These are phyloP conservation scores for Fomitopsis palustris DNA, from an alignment of 1,284 basidiomycete genomes.

Conservation along the genomic window DNA sequence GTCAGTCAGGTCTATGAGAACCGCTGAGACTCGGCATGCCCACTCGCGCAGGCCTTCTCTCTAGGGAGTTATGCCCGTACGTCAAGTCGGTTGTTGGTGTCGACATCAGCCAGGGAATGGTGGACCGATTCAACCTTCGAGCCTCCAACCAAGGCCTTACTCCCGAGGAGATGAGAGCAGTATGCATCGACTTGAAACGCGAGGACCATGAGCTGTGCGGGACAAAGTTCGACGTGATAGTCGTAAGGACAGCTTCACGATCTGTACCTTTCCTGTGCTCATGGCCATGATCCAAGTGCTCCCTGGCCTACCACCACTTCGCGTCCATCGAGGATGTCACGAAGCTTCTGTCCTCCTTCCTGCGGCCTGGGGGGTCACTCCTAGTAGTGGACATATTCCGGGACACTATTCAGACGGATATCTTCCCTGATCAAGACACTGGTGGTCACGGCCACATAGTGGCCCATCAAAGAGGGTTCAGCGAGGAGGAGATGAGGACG, in stretches of 20 bases:
- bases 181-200: slow-evolving; percentile 47
- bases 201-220: slow-evolving; percentile 45
- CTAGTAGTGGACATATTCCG: slow-evolving; percentile 53
- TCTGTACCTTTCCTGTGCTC: not conserved
- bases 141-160: slow-evolving; percentile 54
- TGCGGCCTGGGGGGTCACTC: slow-evolving; percentile 60
- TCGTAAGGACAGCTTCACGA: slow-evolving; percentile 35
- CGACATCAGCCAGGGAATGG: slow-evolving; percentile 62
- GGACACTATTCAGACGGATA: slow-evolving; percentile 18
- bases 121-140: slow-evolving; percentile 59
- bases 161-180: slow-evolving; percentile 55
- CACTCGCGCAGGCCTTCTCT: slow-evolving; percentile 46
- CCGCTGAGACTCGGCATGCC: not conserved
- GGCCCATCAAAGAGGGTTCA: slow-evolving; percentile 49
- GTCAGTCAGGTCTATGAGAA: slow-evolving; percentile 30
- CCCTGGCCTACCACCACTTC: slow-evolving; percentile 69
- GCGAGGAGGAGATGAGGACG: slow-evolving; percentile 39
- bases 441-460: slow-evolving; percentile 34
- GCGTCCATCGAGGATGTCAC: slow-evolving; percentile 47
- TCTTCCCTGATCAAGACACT: slow-evolving; percentile 17
- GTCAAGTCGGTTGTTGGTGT: slow-evolving; percentile 61
- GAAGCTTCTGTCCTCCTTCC: slow-evolving; percentile 44
- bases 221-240: slow-evolving; percentile 57
- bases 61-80: slow-evolving; percentile 49
- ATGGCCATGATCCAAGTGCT: slow-evolving; percentile 42